Evolutionary conservation across 1,284 basidiomycete species (phyloP).

Genomic region (Trichosporon faecale): DNA sequence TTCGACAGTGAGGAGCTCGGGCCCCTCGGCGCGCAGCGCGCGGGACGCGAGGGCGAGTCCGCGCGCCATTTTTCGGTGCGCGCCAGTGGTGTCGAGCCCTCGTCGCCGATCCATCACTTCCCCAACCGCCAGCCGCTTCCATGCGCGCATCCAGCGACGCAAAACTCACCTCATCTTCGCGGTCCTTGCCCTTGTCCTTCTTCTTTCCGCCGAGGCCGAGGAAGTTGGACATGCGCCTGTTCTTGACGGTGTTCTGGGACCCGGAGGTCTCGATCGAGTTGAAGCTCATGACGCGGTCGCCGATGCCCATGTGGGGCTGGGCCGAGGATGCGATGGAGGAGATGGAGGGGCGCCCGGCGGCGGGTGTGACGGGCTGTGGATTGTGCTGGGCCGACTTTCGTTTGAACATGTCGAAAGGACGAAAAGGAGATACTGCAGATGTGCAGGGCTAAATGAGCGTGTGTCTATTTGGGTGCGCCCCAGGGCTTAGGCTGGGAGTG

Average conservation of each 20-base stretch:
- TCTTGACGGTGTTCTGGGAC: slow-evolving; percentile 15
- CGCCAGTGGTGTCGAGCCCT: not conserved
- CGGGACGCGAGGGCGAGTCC: no score
- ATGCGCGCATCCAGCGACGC: not conserved
- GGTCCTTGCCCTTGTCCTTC: slow-evolving; percentile 23
- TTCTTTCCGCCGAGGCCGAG: slow-evolving; percentile 21
- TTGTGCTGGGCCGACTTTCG: slow-evolving; percentile 16
- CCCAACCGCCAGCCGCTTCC: not conserved
- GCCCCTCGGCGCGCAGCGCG: no score
- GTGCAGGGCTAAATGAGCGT: not conserved
- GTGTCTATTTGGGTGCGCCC: not conserved
- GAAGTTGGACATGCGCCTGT: slow-evolving; percentile 25
- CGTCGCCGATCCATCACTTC: not conserved
- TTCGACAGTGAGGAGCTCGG: no score
- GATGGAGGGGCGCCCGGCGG: slow-evolving; percentile 17
- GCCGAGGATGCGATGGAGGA: slow-evolving; percentile 17
- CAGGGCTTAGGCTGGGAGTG: not conserved
- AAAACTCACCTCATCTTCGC: slow-evolving; percentile 16
- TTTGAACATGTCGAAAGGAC: slow-evolving; percentile 19
- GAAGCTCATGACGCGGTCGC: slow-evolving; percentile 16
- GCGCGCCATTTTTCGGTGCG: no score
- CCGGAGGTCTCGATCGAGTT: slow-evolving; percentile 17
- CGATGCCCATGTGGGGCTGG: slow-evolving; percentile 3
- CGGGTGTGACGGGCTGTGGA: slow-evolving; percentile 5
- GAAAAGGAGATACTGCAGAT: not conserved